Conservation (phyloP, 108 stramenopile species). For the Parietichytrium sp. region DNA sequence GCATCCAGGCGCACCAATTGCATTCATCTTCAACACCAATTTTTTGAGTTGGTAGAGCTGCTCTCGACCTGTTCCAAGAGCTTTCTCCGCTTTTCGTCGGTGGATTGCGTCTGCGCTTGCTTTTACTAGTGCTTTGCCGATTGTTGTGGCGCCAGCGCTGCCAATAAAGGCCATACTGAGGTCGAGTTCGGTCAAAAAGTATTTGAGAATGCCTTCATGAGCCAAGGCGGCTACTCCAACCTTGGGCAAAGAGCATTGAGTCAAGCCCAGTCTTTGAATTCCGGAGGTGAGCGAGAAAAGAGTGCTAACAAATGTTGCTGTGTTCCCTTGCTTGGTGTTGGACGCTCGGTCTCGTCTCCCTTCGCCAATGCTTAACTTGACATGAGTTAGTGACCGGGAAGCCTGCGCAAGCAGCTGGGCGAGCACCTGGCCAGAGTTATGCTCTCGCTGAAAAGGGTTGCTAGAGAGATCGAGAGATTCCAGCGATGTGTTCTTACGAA, state of each 20-base stretch:
- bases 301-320: neutral
- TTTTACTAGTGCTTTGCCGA: neutral
- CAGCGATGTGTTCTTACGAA: neutral
- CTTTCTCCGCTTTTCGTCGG: neutral
- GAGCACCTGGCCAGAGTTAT: neutral
- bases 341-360: neutral
- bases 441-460: neutral
- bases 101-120: too few relatives aligned
- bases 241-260: neutral
- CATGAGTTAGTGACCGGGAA: neutral
- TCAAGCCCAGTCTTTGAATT: neutral
- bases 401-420: neutral
- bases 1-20: neutral
- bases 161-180: constrained; percentile 38
- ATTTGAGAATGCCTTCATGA: neutral
- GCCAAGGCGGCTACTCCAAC: neutral
- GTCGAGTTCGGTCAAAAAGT: neutral
- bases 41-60: neutral
- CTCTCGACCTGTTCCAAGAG: neutral
- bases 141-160: neutral
- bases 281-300: neutral
- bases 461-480: neutral
- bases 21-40: constrained; percentile 4
- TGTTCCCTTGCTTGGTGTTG: constrained; percentile 11
- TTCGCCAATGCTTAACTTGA: neutral